Conservation (phyloP, 257 asterid species). For the Oldenlandia corymbosa region DNA sequence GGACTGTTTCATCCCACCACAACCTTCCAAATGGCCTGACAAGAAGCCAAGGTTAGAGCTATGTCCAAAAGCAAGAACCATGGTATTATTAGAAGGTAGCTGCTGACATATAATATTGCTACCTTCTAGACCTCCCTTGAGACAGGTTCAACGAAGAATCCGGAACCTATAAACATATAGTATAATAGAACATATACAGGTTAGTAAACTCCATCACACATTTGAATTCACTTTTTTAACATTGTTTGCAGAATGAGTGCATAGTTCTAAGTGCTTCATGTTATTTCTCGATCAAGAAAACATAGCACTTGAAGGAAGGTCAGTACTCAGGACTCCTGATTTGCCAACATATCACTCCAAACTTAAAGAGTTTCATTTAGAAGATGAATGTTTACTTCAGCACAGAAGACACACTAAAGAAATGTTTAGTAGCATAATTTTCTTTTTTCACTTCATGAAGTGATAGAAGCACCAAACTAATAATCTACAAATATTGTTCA, state of each 20-base stretch:
- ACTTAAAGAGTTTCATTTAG: not conserved
- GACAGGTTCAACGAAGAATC: slow-evolving; percentile 44
- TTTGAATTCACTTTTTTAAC: not conserved
- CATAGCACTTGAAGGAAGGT: not conserved
- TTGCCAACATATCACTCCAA: not conserved
- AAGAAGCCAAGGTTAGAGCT: slow-evolving; percentile 6
- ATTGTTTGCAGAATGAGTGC: not conserved
- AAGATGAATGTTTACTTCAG: not conserved
- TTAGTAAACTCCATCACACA: not conserved
- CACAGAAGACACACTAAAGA: not conserved
- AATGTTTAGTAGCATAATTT: too few species aligned
- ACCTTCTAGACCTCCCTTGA: slow-evolving; percentile 64
- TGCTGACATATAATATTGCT: not conserved
- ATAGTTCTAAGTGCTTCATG: not conserved
- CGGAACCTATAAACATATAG: slow-evolving; percentile 33
- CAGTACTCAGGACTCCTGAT: not conserved
- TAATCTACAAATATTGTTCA: not conserved
- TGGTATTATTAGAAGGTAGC: not conserved
- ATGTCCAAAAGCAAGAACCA: not conserved
- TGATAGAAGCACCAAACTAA: not conserved
- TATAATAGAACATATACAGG: not conserved
- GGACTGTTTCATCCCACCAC: slow-evolving; percentile 95
- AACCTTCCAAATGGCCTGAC: slow-evolving; percentile 61
- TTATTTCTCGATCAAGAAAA: not conserved
- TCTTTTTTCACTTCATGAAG: not conserved